phyloP scores from a whole-genome alignment of 2,329 filamentous ascomycete species.

The Trichophyton benhamiae region DNA sequence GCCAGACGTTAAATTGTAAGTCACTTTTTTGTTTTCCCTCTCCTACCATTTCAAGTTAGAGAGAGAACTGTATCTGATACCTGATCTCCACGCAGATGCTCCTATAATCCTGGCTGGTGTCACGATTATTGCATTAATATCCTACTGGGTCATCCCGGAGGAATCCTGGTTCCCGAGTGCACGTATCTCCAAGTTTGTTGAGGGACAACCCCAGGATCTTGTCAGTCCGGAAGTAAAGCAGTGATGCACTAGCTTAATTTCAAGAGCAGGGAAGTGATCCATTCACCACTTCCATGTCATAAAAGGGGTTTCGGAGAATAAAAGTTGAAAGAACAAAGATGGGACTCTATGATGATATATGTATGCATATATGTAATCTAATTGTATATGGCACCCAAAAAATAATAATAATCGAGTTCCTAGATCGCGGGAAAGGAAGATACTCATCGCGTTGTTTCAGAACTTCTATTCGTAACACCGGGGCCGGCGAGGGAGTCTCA shows the following conservation, averaged over 20 bases:
- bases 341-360: neutral
- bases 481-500: neutral
- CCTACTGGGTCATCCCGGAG: conserved; percentile 39
- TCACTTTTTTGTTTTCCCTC: neutral
- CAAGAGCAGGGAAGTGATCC: neutral
- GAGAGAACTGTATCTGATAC: conserved; percentile 2
- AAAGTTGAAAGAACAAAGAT: neutral
- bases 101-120: conserved; percentile 41
- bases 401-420: neutral
- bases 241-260: neutral
- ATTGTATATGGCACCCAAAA: neutral
- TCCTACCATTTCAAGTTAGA: neutral
- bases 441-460: neutral
- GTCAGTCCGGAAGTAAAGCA: neutral
- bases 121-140: conserved; percentile 38
- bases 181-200: conserved; percentile 34
- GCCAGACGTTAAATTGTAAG: conserved; percentile 35
- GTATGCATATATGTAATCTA: neutral
- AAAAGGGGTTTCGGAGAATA: neutral
- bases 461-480: neutral
- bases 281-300: neutral
- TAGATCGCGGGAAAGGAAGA: neutral
- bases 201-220: conserved; percentile 11
- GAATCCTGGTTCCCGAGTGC: conserved; percentile 36
- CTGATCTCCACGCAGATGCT: conserved; percentile 26